Evolutionary conservation across 208 protist genomes (phyloP).

Genomic region (Crithidia expoeki): DNA sequence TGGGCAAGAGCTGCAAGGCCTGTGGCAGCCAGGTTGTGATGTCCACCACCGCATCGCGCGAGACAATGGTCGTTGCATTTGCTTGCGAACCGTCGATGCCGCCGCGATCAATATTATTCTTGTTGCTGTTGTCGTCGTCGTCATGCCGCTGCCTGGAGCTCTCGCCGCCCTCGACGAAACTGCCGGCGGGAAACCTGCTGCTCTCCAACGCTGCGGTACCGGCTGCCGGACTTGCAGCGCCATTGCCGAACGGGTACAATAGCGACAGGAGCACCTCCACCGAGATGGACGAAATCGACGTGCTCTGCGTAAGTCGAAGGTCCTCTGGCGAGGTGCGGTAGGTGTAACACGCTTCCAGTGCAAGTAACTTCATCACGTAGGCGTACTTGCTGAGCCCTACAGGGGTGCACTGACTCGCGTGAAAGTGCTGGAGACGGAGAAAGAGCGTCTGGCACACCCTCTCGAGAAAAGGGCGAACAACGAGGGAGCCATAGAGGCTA

Average conservation of each 20-base stretch:
- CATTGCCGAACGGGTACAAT: slow-evolving; percentile 29
- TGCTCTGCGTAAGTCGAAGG: slow-evolving; percentile 33
- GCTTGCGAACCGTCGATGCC: no score
- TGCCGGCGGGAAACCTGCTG: slow-evolving; percentile 6
- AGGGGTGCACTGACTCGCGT: slow-evolving; percentile 47
- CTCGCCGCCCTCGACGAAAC: slow-evolving; percentile 5
- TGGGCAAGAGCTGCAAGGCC: slow-evolving; percentile 53
- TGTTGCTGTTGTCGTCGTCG: not conserved
- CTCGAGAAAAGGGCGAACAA: slow-evolving; percentile 59
- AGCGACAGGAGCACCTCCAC: slow-evolving; percentile 57
- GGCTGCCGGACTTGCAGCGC: not conserved
- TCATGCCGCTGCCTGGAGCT: not conserved
- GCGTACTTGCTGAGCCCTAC: slow-evolving; percentile 86
- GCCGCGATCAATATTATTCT: not conserved
- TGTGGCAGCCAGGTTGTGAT: slow-evolving; percentile 72
- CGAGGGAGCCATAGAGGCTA: slow-evolving; percentile 47
- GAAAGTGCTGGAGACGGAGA: slow-evolving; percentile 59
- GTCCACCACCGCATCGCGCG: slow-evolving; percentile 31
- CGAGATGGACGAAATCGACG: slow-evolving; percentile 42
- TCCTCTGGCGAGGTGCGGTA: slow-evolving; percentile 43
- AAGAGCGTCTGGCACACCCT: slow-evolving; percentile 67
- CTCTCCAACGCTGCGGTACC: not conserved
- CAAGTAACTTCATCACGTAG: slow-evolving; percentile 84
- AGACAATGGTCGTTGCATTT: slow-evolving; percentile 19
- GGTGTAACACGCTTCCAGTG: slow-evolving; percentile 66